Base-by-base conservation (phyloP, 2,329 filamentous ascomycete species). In the Eutypa lata region DNA sequence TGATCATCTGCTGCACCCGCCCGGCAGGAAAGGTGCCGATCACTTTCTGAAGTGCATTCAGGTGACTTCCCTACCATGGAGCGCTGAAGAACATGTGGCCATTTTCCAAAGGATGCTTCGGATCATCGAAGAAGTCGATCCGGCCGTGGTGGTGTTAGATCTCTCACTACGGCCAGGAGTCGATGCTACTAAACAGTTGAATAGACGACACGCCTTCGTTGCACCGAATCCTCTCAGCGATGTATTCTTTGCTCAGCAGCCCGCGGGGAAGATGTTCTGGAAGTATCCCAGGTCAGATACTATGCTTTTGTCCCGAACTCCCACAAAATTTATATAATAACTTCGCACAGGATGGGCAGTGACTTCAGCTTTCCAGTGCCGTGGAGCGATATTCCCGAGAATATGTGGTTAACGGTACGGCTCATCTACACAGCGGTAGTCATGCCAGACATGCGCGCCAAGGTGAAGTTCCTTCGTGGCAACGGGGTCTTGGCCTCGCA, bases 401-500 rank as follows among this genome's bases (percentile, higher is more conserved):
- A 64, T 48, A 46, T 59, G 14, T 58, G 50, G 26, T 42, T 57
- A 5, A 47, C 21, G 16, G 3, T 52, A 11, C 51, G 54, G 8
- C 22, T 58, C 22, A 46, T 55, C 14, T 52, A 47, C 16, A n/a
- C 26, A 7, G 18, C 55, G 22, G 21, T 57, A n/a, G 31, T 38
- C 22, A 45, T 33, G n/a, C 56, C 57, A 0, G 49, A 49, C 11
- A 18, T 53, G 13, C 35, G n/a, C 22, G 53, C 31, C 16, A 54
- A 45, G 37, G 33, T 19, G 11, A 26, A 40, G 4, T 53, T 47
- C 43, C 54, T 61, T 5, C 42, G 40, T n/a, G 54, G 48, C 2
- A 50, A 60, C 11, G 68, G 65, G 3, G 46, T 68, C 33, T 57
- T 64, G 8, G 50, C 57, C 33, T 50, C 66, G 11, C 47, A 52